These are phyloP conservation scores for Ustulina deusta DNA, from an alignment of 2,329 filamentous ascomycete species.

Conservation along the genomic window DNA sequence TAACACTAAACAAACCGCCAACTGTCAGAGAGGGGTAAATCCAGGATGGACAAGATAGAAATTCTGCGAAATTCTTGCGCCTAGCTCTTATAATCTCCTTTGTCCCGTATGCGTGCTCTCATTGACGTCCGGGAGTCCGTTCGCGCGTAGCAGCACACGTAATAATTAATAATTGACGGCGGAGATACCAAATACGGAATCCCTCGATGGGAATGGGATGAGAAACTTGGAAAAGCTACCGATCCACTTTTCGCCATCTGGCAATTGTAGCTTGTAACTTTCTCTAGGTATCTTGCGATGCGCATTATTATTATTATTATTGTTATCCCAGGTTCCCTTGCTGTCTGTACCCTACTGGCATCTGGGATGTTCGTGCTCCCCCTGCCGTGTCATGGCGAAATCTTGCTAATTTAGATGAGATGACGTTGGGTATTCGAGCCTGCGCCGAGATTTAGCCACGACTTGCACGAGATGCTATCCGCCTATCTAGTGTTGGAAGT, in stretches of 20 bases:
- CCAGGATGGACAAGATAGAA: not conserved
- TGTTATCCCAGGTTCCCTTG: not conserved
- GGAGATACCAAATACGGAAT: slow-evolving; percentile 26
- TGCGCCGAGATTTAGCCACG: slow-evolving; percentile 25
- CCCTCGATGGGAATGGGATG: not conserved
- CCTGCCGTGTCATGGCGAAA: not conserved
- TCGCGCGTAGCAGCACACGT: not conserved
- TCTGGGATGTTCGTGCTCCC: not conserved
- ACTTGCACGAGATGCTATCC: not conserved
- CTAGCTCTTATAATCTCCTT: not conserved
- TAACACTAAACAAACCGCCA: no score
- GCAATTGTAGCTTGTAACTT: not conserved
- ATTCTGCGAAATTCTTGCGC: not conserved
- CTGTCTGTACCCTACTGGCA: not conserved
- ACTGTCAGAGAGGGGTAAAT: not conserved
- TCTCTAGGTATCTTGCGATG: not conserved
- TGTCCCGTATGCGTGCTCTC: not conserved
- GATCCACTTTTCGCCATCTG: not conserved
- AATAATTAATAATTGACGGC: not conserved
- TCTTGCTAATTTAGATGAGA: not conserved
- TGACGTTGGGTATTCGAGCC: slow-evolving; percentile 15
- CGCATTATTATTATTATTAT: no score
- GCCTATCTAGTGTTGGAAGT: not conserved
- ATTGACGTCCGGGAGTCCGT: not conserved
- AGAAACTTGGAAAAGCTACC: not conserved